Base-by-base conservation (phyloP, 1,284 basidiomycete genomes). In the Prillingera fragicola region DNA sequence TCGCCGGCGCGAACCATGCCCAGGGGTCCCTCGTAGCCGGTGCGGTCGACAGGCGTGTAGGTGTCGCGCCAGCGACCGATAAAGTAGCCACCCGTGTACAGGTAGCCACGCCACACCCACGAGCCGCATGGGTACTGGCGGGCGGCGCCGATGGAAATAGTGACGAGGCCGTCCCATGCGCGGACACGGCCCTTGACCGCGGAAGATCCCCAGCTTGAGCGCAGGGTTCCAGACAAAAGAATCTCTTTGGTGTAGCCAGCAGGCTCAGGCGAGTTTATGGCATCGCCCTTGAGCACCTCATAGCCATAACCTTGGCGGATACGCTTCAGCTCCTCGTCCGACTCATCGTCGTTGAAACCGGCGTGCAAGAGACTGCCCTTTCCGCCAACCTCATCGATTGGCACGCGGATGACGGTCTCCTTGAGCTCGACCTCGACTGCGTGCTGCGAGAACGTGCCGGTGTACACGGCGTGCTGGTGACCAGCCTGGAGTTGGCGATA, bases 401-500 rank as follows among this genome's bases (percentile, higher is more conserved):
- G 55, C 5, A 71, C 56, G 18, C 60, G 63, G 25, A 73, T 59
- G 19, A 73, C 57, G 22, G 63, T 67, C 50, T 73, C 71, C 29
- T 57, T 45, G 14, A 71, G 29, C 27, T 65, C 55, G 41, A 68
- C 53, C 49, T 73, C 68, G 8, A 55, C 56, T 1, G 54, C 60
- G 32, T 71, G 67, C 31, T 63, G 60, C 2, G 63, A 63, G 45
- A 68, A 71, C 2, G 59, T 60, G 3, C 65, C 67, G 15, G 69
- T 69, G 44, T 73, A 74, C 10, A 74, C 52, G 3, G 57, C 60
- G 0, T 65, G 48, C 50, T 75, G 67, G 36, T 73, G 59, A 0
- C 75, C 76, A 2, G 63, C 67, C 2, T 76, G 58, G 60, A 77
- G 73, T 38, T 75, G 67, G 23, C 74, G 67, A 43, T 77, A 78